Conservation (phyloP, 352 stramenopile species). For the Globisporangium lucens region DNA sequence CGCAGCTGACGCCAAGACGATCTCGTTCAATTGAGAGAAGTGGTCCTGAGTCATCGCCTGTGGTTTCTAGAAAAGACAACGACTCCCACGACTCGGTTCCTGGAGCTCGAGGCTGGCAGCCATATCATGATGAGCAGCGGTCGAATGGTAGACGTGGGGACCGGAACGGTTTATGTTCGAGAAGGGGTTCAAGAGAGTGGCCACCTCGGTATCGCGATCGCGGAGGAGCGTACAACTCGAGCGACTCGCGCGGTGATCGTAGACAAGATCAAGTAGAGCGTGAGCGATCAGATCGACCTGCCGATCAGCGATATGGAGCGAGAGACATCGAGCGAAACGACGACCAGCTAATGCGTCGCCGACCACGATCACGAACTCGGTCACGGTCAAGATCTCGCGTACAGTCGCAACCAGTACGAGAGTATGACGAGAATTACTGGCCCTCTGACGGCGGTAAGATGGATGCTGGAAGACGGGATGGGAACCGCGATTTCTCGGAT, state of each 20-base stretch:
- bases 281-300: neutral
- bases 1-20: constrained; percentile 15
- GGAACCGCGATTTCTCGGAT: neutral
- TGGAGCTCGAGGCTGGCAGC: constrained; percentile 9
- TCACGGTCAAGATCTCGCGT: constrained; percentile 4
- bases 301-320: constrained; percentile 5
- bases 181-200: constrained; percentile 10
- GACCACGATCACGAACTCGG: constrained; percentile 6
- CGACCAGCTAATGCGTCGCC: neutral
- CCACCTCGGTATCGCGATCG: constrained; percentile 7
- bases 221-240: neutral
- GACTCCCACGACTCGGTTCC: neutral
- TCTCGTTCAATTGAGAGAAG: constrained; percentile 39
- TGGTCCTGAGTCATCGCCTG: constrained; percentile 7
- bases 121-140: constrained; percentile 10
- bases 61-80: constrained; percentile 5
- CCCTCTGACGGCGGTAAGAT: neutral
- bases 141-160: neutral
- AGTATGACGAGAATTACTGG: constrained; percentile 9
- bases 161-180: neutral
- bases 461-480: constrained; percentile 1
- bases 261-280: constrained; percentile 3
- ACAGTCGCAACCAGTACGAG: constrained; percentile 1
- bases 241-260: neutral
- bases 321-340: neutral